These are phyloP conservation scores for Hypseocharis bilobata DNA, from an alignment of 441 rosid species.

Conservation along the genomic window DNA sequence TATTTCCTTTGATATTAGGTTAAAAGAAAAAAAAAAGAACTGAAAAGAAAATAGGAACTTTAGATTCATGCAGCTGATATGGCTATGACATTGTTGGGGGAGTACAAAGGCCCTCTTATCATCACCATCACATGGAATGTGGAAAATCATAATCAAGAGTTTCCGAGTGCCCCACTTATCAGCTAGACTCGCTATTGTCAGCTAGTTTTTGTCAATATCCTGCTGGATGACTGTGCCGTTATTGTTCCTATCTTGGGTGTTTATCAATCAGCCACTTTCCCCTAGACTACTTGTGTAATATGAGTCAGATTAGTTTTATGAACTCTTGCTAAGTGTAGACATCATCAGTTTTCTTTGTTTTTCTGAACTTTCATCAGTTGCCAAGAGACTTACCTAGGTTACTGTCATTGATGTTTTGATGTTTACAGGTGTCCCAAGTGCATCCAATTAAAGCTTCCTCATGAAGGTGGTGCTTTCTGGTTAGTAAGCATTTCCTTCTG, in stretches of 20 bases:
- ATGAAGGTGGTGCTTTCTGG: slow-evolving; percentile 91
- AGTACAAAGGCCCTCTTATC: no score
- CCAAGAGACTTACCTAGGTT: background rate
- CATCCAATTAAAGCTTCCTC: slow-evolving; percentile 79
- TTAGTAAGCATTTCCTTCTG: slow-evolving; percentile 23
- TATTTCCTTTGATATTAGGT: background rate
- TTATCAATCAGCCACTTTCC: background rate
- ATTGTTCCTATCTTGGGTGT: background rate
- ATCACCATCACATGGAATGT: no score
- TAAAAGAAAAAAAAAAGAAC: background rate
- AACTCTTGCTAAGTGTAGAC: background rate
- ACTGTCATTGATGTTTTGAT: background rate
- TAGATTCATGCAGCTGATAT: background rate
- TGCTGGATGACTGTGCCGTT: no score
- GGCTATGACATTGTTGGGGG: background rate
- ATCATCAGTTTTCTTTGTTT: background rate
- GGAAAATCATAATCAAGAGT: no score
- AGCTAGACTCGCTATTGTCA: no score
- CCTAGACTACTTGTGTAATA: background rate
- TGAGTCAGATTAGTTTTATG: background rate
- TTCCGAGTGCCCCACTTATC: no score
- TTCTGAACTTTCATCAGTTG: background rate
- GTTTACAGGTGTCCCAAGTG: slow-evolving; percentile 80
- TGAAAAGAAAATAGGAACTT: background rate
- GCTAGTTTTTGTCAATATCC: no score